Evolutionary conservation across 495 filamentous ascomycete genomes (phyloP).

Genomic region (Penicillium pancosmium): DNA sequence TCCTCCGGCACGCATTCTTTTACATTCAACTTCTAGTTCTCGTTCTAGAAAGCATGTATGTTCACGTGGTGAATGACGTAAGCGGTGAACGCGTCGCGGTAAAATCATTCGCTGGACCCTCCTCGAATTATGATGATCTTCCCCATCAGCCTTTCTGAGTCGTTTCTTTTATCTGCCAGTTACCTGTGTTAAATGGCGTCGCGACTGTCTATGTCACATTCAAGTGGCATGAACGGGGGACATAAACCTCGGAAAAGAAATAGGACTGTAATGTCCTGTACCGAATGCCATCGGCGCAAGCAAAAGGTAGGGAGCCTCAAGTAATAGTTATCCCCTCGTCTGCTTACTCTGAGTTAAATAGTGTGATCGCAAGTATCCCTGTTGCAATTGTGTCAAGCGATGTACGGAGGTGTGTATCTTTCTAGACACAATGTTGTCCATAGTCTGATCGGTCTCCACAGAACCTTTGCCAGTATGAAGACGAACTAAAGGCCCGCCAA

Average conservation of each 20-base stretch:
- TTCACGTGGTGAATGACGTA: too few relatives aligned
- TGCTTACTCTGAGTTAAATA: conserved; percentile 8
- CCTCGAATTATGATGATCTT: too few relatives aligned
- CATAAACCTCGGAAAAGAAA: conserved; percentile 54
- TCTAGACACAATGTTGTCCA: conserved; percentile 6
- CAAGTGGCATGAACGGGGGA: too few relatives aligned
- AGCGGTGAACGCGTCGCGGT: too few relatives aligned
- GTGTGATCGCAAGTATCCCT: conserved; percentile 63
- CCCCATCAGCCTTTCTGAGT: too few relatives aligned
- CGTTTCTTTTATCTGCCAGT: too few relatives aligned
- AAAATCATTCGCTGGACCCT: too few relatives aligned
- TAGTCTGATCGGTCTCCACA: conserved; percentile 26
- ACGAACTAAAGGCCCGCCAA: conserved; percentile 12
- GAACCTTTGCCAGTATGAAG: conserved; percentile 37
- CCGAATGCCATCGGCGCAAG: conserved; percentile 65
- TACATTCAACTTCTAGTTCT: too few relatives aligned
- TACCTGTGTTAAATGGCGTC: too few relatives aligned
- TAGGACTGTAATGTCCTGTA: conserved; percentile 62
- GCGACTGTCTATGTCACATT: too few relatives aligned
- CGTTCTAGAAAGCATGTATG: too few relatives aligned
- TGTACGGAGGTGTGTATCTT: conserved; percentile 41
- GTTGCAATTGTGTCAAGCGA: conserved; percentile 60
- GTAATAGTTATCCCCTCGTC: background rate
- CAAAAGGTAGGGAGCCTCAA: conserved; percentile 47
- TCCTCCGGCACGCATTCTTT: too few relatives aligned